phyloP scores from a whole-genome alignment of 352 stramenopile genomes.

The Phytophthora kernoviae region DNA sequence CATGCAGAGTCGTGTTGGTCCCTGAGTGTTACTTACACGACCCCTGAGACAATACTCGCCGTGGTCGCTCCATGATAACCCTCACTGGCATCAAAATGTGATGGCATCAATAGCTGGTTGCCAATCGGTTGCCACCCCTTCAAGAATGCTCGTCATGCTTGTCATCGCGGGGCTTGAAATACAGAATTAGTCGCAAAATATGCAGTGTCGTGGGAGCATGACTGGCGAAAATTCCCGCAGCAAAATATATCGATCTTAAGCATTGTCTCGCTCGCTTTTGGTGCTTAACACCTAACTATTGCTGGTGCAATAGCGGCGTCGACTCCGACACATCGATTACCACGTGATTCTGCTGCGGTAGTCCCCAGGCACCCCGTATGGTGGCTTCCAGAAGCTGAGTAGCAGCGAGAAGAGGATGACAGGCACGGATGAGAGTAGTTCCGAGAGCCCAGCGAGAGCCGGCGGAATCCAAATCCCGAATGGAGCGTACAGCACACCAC shows the following conservation, averaged over 20 bases:
- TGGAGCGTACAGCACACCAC: slow-evolving; percentile 65
- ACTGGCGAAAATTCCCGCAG: not conserved
- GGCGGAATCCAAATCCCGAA: slow-evolving; percentile 68
- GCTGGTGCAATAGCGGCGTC: slow-evolving; percentile 43
- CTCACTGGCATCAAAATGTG: not conserved
- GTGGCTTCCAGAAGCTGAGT: slow-evolving; percentile 68
- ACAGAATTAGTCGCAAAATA: not conserved
- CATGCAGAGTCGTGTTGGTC: not conserved
- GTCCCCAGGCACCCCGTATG: slow-evolving; percentile 34
- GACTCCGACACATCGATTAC: slow-evolving; percentile 48
- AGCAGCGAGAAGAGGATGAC: slow-evolving; percentile 80
- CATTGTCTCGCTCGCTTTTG: slow-evolving; percentile 7
- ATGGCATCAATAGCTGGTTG: not conserved
- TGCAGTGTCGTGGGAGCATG: not conserved
- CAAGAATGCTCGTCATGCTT: not conserved
- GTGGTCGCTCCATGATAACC: not conserved
- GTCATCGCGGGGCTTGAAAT: slow-evolving; percentile 1
- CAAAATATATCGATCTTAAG: slow-evolving; percentile 16
- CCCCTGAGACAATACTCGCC: not conserved
- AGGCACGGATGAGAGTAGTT: slow-evolving; percentile 76
- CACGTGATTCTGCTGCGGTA: slow-evolving; percentile 20
- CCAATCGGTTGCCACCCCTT: not conserved
- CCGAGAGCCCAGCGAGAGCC: slow-evolving; percentile 69
- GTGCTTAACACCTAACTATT: slow-evolving; percentile 4
- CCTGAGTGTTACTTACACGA: not conserved